Percentiles rank a stretch among this genome's conserved stretches.
Conservation (phyloP, 495 filamentous ascomycete genomes). For the Rhizodiscina lignyota region DNA sequence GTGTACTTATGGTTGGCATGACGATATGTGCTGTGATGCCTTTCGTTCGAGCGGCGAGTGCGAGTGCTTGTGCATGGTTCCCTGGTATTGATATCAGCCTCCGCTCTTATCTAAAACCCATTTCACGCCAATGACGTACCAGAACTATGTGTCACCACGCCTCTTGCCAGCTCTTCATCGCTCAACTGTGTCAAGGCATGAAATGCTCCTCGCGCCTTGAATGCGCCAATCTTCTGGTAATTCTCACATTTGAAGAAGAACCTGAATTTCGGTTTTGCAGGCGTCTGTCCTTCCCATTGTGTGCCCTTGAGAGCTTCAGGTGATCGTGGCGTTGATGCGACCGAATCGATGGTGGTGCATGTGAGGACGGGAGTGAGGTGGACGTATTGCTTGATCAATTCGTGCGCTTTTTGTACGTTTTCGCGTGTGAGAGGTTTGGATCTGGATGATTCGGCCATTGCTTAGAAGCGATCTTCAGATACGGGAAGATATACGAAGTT, state of each 20-base stretch:
- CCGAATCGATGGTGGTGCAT: constrained; percentile 46
- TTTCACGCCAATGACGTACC: constrained; percentile 39
- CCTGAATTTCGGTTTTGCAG: constrained; percentile 47
- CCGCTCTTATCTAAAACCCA: too few species aligned
- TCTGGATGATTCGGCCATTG: constrained; percentile 24
- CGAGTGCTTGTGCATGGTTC: constrained; percentile 91
- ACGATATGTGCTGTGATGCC: constrained; percentile 62
- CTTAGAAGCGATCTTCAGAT: too few species aligned
- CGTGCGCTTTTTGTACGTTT: constrained; percentile 52
- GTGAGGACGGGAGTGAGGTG: constrained; percentile 76
- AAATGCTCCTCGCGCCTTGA: constrained; percentile 84
- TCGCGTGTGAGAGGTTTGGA: constrained; percentile 46
- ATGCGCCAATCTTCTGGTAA: constrained; percentile 76
- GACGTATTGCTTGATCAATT: constrained; percentile 56
- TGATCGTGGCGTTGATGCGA: constrained; percentile 58
- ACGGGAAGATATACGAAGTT: too few species aligned
- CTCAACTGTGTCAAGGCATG: constrained; percentile 68
- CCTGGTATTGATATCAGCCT: too few species aligned
- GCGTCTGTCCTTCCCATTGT: constrained; percentile 35
- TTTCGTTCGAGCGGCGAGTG: constrained; percentile 59
- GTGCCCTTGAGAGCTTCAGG: constrained; percentile 35
- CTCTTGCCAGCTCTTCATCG: constrained; percentile 42
- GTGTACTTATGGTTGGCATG: constrained; percentile 73
- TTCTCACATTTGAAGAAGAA: constrained; percentile 98
- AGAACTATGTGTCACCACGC: constrained; percentile 84